Evolutionary conservation across 2,329 filamentous ascomycete species (phyloP).

Genomic region (Arthrobotrys musiformis): DNA sequence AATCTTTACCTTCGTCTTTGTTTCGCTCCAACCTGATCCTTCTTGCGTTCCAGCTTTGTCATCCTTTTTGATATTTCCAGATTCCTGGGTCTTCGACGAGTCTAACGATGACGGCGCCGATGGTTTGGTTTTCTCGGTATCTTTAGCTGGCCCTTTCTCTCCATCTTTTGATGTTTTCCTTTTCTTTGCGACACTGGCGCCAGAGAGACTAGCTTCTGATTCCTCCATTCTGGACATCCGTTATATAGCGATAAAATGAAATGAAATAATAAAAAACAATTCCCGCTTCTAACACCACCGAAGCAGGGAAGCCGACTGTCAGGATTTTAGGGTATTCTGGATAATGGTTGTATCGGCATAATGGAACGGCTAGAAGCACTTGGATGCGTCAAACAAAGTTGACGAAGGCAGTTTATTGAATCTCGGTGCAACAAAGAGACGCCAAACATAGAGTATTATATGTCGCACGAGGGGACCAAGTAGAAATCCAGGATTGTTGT

Average conservation of each 20-base stretch:
- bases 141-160: constrained; percentile 26
- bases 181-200: constrained; percentile 25
- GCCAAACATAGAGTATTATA: constrained; percentile 7
- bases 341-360: constrained; percentile 41
- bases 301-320: constrained; percentile 17
- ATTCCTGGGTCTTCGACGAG: constrained; percentile 59
- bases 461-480: not conserved
- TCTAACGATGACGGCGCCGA: constrained; percentile 19
- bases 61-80: constrained; percentile 61
- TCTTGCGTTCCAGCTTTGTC: constrained; percentile 70
- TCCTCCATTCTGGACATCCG: constrained; percentile 52
- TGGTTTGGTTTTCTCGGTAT: constrained; percentile 33
- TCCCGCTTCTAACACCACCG: constrained; percentile 1
- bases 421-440: constrained; percentile 26
- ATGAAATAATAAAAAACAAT: not conserved
- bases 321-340: constrained; percentile 39
- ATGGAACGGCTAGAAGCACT: constrained; percentile 9
- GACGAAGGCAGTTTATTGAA: constrained; percentile 1
- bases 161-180: constrained; percentile 18
- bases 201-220: constrained; percentile 29
- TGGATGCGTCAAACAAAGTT: constrained; percentile 6
- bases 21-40: constrained; percentile 78
- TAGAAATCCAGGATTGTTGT: constrained; percentile 5
- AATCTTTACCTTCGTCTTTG: constrained; percentile 75
- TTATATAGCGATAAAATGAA: not conserved